Evolutionary conservation across 768 basidiomycete genomes (phyloP), one percentile per base, ranked within the genome.

Genomic region (Phlebiopsis flavidoalba): DNA sequence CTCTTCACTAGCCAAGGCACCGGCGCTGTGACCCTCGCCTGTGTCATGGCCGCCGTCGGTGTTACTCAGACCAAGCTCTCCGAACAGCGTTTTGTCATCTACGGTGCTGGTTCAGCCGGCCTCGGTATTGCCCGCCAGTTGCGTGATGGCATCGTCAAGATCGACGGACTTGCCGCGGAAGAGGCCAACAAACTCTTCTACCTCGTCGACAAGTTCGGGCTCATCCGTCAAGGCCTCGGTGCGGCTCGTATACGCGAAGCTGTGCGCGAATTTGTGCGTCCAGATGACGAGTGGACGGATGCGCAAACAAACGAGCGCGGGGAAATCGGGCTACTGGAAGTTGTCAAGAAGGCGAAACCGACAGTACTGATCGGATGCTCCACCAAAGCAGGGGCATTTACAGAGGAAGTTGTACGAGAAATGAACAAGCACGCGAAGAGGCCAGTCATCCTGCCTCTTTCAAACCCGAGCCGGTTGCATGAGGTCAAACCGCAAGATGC

Each of bases 301-400:
- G 76, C 74, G 21, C 66, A 67, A 40, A 69, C 66, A 31, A 73
- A 78, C 57, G 72, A 72, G 33, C 61, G 67, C 8, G 79, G 80
- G 22, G 76, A 79, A 47, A 76, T 87, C 21, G 64, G 72, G 8
- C 75, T 95, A 56, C 70, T 89, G 58, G 86, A 92, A 31, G 87
- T 89, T 2, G 82, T 94, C 60, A 82, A 83, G 72, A 77, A 78
- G 62, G 81, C 89, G 11, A 84, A 84, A 66, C 92, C 93, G 22
- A 96, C 93, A 1, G 82, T 93, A 11, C 71, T 96, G 50, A 90
- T 96, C 63, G 93, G 93, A 33, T 89, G 87, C 60, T 93, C 90
- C 59, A 94, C 93, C 1, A 79, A 83, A 53, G 79, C 83, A 19
- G 88, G 89, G 4, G 89, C 86, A 33, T 96, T 96, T 73, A 87